Conservation (phyloP, 2,329 filamentous ascomycete genomes). For the Aspergillus thermomutatus region DNA sequence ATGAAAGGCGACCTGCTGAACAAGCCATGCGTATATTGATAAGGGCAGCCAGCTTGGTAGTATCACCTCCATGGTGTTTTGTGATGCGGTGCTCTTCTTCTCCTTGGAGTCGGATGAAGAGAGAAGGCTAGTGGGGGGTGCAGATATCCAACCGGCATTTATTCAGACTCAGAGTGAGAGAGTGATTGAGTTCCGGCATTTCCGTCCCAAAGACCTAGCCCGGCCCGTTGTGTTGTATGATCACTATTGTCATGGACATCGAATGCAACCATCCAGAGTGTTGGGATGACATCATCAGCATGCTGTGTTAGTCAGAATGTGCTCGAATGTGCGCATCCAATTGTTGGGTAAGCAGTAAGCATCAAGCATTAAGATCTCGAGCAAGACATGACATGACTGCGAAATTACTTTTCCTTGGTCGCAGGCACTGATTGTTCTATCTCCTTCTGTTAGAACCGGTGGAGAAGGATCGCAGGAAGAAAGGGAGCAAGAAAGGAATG, state of each 20-base stretch:
- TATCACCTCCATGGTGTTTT: not conserved
- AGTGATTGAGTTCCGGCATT: not conserved
- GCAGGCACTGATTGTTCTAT: too few relatives aligned
- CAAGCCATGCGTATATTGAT: not conserved
- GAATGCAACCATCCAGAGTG: not conserved
- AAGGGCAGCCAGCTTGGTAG: not conserved
- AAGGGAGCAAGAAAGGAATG: too few relatives aligned
- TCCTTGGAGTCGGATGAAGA: not conserved
- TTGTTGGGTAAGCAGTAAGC: too few relatives aligned
- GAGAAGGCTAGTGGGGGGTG: not conserved
- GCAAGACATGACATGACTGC: too few relatives aligned
- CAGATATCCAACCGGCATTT: not conserved
- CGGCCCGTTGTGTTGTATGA: not conserved
- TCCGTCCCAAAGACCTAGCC: not conserved
- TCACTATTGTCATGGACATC: too few relatives aligned
- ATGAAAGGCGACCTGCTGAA: not conserved
- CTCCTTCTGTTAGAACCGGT: too few relatives aligned
- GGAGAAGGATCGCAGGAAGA: too few relatives aligned
- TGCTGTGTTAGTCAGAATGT: not conserved
- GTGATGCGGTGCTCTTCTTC: not conserved
- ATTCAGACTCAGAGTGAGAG: not conserved
- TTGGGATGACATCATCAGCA: not conserved
- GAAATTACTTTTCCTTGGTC: not conserved
- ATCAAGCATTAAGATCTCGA: too few relatives aligned
- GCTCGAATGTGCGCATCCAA: not conserved